phyloP scores from a whole-genome alignment of 2,329 filamentous ascomycete species.

The Tothia fuscella region DNA sequence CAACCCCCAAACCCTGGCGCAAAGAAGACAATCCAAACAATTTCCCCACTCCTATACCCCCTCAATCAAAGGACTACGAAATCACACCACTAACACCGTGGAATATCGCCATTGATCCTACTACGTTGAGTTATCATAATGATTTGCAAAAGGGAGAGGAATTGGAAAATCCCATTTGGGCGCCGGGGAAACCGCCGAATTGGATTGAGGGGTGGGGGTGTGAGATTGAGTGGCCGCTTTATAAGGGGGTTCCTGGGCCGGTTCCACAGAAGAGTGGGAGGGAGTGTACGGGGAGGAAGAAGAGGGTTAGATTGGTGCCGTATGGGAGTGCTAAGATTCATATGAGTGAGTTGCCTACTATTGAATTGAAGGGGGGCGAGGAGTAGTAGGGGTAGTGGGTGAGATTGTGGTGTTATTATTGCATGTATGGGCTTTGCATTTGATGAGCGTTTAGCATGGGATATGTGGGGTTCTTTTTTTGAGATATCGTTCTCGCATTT shows the following conservation, averaged over 20 bases:
- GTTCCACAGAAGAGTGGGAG: slow-evolving; percentile 17
- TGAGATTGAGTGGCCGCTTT: slow-evolving; percentile 25
- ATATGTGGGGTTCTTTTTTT: too few relatives aligned
- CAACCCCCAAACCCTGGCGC: not conserved
- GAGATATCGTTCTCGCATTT: too few relatives aligned
- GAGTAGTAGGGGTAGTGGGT: not conserved
- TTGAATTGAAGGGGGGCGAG: not conserved
- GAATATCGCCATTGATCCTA: slow-evolving; percentile 26
- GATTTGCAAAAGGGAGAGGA: not conserved
- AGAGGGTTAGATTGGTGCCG: slow-evolving; percentile 22
- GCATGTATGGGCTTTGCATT: too few relatives aligned
- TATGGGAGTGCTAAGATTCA: slow-evolving; percentile 26
- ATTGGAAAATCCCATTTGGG: slow-evolving; percentile 24
- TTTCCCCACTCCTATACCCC: slow-evolving; percentile 13
- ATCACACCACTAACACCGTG: slow-evolving; percentile 22
- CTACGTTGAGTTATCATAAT: slow-evolving; percentile 15
- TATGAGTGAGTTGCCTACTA: slow-evolving; percentile 25
- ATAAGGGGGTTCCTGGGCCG: slow-evolving; percentile 19
- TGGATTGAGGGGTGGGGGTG: slow-evolving; percentile 23
- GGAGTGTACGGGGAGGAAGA: slow-evolving; percentile 17
- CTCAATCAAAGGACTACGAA: slow-evolving; percentile 18
- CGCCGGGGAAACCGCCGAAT: slow-evolving; percentile 20
- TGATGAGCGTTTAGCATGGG: too few relatives aligned
- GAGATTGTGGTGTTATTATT: too few relatives aligned
- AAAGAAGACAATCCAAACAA: slow-evolving; percentile 6